Base-by-base conservation (phyloP, 208 protist species). In the Trypanosoma scelopori region DNA sequence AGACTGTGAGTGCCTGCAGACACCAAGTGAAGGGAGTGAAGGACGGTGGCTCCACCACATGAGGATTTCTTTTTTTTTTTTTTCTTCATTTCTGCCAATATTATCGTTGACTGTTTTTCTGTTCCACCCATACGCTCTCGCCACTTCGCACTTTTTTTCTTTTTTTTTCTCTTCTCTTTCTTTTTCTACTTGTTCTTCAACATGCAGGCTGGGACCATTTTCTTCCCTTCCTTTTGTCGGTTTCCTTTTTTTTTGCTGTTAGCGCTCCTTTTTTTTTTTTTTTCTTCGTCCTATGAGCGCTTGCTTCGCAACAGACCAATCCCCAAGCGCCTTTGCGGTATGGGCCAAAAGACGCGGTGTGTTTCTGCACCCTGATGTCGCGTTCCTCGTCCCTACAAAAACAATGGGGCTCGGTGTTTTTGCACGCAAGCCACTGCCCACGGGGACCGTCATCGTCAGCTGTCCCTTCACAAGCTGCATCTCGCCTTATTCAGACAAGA, bases 361-460 rank as follows among this genome's bases (percentile, higher is more conserved):
- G 57, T 93, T 92, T 55, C 79, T 95, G 12, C 79, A 89, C 69
- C 87, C 90, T 1, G 79, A 95, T 71, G 78, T 91, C 0, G 84
- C 78, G n/a, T 91, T 95, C 56, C 81, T 95, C 25, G 79, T 93
- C 35, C 86, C 86, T 0, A 93, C 87, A 49, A 87, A 87, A 55
- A 85, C 82, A 23, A 95, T 95, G 90, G 90, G 90, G 46, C 61
- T 77, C 27, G 87, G 90, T 30, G 85, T 92, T 46, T 90, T 93
- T 62, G 85, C 90, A 0, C 70, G 79, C 0, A 74, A 68, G 9
- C 64, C 77, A 32, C 69, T 93, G 15, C 63, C 71, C 0, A 53
- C 74, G 1, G 87, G 81, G 11, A 89, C 85, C 13, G 78, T 89
- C 0, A 69, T 95, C n/a, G 71, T 93, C n/a, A 89, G 85, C 70